phyloP scores from a whole-genome alignment of 2,329 filamentous ascomycete species.

The Emericellopsis atlantica region DNA sequence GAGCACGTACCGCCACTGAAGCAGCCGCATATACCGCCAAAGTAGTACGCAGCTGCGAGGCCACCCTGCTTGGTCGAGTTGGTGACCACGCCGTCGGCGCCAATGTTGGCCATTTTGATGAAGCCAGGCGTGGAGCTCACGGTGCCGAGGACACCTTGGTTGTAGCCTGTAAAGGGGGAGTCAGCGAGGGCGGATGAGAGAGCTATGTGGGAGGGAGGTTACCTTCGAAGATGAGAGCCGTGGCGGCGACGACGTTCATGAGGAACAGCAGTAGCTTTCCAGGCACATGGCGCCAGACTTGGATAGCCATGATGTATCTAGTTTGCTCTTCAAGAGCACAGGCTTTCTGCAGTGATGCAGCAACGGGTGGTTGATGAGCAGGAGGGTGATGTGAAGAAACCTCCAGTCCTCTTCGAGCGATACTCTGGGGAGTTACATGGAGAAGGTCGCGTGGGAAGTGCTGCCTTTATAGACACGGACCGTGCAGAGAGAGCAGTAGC shows the following conservation, averaged over 20 bases:
- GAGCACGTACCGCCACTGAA: slow-evolving; percentile 23
- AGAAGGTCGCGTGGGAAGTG: no score
- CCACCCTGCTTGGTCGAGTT: slow-evolving; percentile 35
- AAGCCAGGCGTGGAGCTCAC: slow-evolving; percentile 30
- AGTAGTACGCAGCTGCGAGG: slow-evolving; percentile 38
- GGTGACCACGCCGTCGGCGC: slow-evolving; percentile 31
- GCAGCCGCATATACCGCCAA: slow-evolving; percentile 36
- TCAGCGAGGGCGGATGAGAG: not conserved
- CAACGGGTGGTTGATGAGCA: no score
- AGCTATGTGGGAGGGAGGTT: not conserved
- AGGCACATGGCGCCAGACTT: slow-evolving; percentile 9
- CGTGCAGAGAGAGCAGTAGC: no score
- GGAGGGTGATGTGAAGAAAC: not conserved
- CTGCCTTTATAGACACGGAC: no score
- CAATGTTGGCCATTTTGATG: slow-evolving; percentile 29
- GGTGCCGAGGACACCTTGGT: slow-evolving; percentile 40
- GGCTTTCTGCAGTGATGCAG: no score
- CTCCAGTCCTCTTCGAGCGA: not conserved
- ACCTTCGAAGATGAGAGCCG: slow-evolving; percentile 11
- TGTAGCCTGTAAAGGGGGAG: slow-evolving; percentile 26
- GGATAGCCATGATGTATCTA: slow-evolving; percentile 5
- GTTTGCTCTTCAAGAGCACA: no score
- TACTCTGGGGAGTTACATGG: not conserved
- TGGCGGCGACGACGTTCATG: slow-evolving; percentile 9
- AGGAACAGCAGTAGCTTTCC: slow-evolving; percentile 9